These are phyloP conservation scores for Cotoneaster glaucophyllus DNA, from an alignment of 306 rosid species.

Conservation along the genomic window DNA sequence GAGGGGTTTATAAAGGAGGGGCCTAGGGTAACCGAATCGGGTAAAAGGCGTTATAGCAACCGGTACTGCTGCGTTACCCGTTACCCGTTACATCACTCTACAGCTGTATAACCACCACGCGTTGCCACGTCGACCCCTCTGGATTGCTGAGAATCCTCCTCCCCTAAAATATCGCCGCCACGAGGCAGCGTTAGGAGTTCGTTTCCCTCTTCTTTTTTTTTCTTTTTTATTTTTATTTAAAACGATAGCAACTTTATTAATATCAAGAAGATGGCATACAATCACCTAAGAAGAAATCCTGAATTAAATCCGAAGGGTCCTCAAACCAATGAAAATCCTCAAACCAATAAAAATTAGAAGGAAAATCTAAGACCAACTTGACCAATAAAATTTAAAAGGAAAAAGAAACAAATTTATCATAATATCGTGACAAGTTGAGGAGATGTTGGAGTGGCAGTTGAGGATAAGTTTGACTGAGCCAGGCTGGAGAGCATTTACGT, in stretches of 20 bases:
- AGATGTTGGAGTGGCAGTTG: background rate
- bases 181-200: background rate
- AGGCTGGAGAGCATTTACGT: conserved; percentile 47
- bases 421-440: conserved; percentile 9
- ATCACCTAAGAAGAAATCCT: too few species aligned
- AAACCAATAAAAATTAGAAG: too few species aligned
- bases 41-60: conserved; percentile 20
- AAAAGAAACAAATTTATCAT: background rate
- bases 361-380: too few species aligned
- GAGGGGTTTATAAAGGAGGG: conserved; percentile 30
- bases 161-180: conserved; percentile 21
- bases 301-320: too few species aligned
- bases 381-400: too few species aligned
- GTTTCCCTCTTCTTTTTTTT: too few species aligned
- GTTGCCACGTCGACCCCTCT: conserved; percentile 28
- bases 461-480: conserved; percentile 49
- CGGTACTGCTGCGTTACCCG: conserved; percentile 31
- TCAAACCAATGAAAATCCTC: too few species aligned
- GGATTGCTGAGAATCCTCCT: conserved; percentile 14
- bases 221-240: too few species aligned
- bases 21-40: conserved; percentile 36
- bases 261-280: too few species aligned
- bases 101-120: conserved; percentile 33
- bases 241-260: too few species aligned
- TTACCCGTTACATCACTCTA: conserved; percentile 21